A percentile compares a stretch with the other conserved stretches of the same genome.
phyloP scores from a whole-genome alignment of 805 yeast genomes.

The Diddensiella transvaalensis region DNA sequence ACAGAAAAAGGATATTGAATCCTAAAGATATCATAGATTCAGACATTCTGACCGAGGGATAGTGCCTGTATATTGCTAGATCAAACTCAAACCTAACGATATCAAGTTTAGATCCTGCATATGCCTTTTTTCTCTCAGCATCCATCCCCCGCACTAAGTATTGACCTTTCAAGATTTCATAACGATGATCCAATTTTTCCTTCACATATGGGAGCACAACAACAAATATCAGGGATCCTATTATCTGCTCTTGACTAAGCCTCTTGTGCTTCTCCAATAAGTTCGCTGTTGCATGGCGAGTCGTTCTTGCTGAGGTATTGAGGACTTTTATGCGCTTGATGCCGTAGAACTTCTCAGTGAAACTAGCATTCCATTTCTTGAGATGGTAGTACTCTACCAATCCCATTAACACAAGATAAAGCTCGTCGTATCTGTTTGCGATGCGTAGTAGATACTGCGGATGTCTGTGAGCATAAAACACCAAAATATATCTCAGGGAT shows the following conservation, averaged over 20 bases:
- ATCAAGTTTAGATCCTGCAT: conserved; percentile 14
- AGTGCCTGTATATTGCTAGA: conserved; percentile 49
- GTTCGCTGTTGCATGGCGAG: conserved; percentile 32
- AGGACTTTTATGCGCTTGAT: conserved; percentile 54
- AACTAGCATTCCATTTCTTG: conserved; percentile 72
- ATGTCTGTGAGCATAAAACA: conserved; percentile 72
- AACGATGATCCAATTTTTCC: conserved; percentile 62
- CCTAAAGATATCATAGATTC: conserved; percentile 50
- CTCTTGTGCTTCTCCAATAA: conserved; percentile 49
- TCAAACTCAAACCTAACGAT: conserved; percentile 30
- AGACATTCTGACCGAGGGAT: conserved; percentile 54
- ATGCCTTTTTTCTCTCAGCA: conserved; percentile 22
- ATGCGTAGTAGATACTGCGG: conserved; percentile 64
- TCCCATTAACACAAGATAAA: conserved; percentile 58
- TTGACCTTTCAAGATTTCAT: conserved; percentile 61
- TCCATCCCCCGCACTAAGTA: conserved; percentile 47
- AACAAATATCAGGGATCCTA: conserved; percentile 48
- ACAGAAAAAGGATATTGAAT: conserved; percentile 60
- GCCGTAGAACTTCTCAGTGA: conserved; percentile 91
- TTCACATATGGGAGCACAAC: conserved; percentile 65
- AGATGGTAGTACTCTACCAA: conserved; percentile 68
- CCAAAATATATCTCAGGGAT: conserved; percentile 71
- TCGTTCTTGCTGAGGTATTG: conserved; percentile 25
- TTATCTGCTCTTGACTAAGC: conserved; percentile 50
- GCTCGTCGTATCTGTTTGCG: conserved; percentile 72